Conservation (phyloP, 2,329 filamentous ascomycete species). For the Cephalotrichum gorgonifer region DNA sequence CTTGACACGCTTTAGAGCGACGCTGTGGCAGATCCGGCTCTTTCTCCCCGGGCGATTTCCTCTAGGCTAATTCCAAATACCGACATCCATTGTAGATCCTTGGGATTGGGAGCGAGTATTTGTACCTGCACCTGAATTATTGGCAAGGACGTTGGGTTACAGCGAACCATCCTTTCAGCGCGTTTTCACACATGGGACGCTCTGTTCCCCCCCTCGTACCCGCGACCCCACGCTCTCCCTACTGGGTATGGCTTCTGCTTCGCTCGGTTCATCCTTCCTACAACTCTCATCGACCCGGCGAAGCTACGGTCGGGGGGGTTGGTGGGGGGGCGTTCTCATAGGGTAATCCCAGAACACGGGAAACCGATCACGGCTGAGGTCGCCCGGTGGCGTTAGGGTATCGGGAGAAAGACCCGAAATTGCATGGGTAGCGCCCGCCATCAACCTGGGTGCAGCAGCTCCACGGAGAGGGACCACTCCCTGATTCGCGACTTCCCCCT, state of each 20-base stretch:
- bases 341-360: background rate
- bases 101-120: background rate
- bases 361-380: background rate
- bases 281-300: too few species aligned
- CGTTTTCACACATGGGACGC: too few species aligned
- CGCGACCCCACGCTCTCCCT: background rate
- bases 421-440: background rate
- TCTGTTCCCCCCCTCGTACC: background rate
- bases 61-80: background rate
- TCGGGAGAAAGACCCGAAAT: background rate
- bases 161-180: background rate
- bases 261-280: too few species aligned
- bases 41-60: background rate
- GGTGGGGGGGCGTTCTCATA: too few species aligned
- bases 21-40: background rate
- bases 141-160: background rate
- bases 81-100: background rate
- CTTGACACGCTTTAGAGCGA: background rate
- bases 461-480: background rate
- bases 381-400: background rate
- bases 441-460: background rate
- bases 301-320: too few species aligned
- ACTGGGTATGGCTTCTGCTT: too few species aligned
- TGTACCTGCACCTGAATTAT: background rate
- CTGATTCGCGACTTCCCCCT: too few species aligned